Percentiles rank a stretch among this genome's conserved stretches.
Conservation (phyloP, 345 rosid species). For the Aquilaria yunnanensis region DNA sequence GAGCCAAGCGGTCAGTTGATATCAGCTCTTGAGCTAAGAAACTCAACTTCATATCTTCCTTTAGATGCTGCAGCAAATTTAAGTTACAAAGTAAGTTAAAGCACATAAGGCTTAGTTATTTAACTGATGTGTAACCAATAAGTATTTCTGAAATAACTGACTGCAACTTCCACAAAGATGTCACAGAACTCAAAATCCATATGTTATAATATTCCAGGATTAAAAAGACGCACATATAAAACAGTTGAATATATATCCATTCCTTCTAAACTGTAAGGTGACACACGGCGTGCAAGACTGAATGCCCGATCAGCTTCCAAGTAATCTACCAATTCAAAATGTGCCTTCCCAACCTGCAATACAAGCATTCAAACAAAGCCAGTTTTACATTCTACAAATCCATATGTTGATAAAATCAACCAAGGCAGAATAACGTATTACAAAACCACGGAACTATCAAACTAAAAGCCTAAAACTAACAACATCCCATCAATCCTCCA, state of each 20-base stretch:
- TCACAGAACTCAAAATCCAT: background rate
- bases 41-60: conserved; percentile 97
- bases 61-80: conserved; percentile 64
- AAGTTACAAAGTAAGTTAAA: background rate
- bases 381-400: background rate
- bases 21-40: conserved; percentile 90
- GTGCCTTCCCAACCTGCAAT: conserved; percentile 86
- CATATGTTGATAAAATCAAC: too few species aligned
- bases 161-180: background rate
- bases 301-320: conserved; percentile 88
- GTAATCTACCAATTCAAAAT: conserved; percentile 87
- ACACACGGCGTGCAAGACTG: conserved; percentile 66
- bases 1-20: conserved; percentile 91
- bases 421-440: too few species aligned
- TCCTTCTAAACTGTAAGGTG: conserved; percentile 94
- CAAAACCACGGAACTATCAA: too few species aligned
- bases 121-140: too few species aligned
- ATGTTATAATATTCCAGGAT: conserved; percentile 4
- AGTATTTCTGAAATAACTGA: too few species aligned
- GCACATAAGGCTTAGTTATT: background rate
- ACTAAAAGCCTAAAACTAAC: too few species aligned
- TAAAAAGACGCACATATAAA: conserved; percentile 65
- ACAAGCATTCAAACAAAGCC: background rate
- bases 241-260: conserved; percentile 95
- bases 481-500: too few species aligned